Percentiles rank a stretch among this genome's conserved stretches.
Evolutionary conservation across 1,284 basidiomycete genomes (phyloP).

Genomic region (Taiwanofungus camphoratus): DNA sequence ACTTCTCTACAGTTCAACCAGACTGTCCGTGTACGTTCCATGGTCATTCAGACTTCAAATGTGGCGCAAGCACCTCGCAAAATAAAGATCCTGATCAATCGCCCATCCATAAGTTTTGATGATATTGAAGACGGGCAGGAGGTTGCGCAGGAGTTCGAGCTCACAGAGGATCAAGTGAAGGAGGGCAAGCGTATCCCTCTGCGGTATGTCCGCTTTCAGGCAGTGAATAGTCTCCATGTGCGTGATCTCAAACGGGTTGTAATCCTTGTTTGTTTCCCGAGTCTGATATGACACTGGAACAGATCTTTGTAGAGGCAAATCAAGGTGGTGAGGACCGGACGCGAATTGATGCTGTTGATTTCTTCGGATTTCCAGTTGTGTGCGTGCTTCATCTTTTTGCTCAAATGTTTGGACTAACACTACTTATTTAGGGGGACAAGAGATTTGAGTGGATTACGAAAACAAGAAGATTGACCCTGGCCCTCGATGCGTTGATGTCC

Average conservation of each 20-base stretch:
- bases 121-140: constrained; percentile 54
- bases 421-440: constrained; percentile 41
- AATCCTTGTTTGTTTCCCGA: neutral
- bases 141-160: constrained; percentile 50
- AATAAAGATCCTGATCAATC: constrained; percentile 68
- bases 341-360: constrained; percentile 71
- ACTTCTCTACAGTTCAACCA: constrained; percentile 69
- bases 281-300: neutral
- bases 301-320: constrained; percentile 79
- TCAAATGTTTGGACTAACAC: constrained; percentile 7
- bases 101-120: constrained; percentile 60
- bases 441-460: constrained; percentile 49
- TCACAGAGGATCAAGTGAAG: constrained; percentile 45
- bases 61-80: constrained; percentile 54
- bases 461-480: constrained; percentile 46
- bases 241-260: too few relatives aligned
- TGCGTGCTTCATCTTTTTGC: constrained; percentile 29
- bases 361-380: constrained; percentile 64
- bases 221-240: constrained; percentile 68
- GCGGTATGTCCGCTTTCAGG: constrained; percentile 76
- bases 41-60: constrained; percentile 52
- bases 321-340: constrained; percentile 72
- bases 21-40: constrained; percentile 67
- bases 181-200: constrained; percentile 57
- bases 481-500: too few relatives aligned